phyloP scores from a whole-genome alignment of 768 basidiomycete genomes.

The Pulveroboletus ravenelii region DNA sequence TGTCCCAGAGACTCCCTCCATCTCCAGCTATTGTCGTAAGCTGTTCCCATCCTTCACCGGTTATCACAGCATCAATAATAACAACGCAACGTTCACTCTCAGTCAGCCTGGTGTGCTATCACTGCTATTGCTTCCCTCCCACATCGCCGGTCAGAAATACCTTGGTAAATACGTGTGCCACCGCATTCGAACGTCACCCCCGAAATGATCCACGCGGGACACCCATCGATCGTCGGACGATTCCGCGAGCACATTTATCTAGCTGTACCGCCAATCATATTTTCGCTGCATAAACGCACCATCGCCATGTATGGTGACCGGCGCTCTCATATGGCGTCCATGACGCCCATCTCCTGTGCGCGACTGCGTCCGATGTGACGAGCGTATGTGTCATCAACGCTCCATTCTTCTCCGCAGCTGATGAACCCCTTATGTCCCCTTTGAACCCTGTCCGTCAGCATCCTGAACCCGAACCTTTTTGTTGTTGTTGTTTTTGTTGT shows the following conservation, averaged over 20 bases:
- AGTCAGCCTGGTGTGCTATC: background rate
- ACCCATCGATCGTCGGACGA: background rate
- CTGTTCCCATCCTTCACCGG: constrained; percentile 1
- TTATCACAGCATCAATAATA: constrained; percentile 11
- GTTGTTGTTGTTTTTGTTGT: background rate
- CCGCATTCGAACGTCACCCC: background rate
- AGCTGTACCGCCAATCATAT: background rate
- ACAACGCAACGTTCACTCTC: constrained; percentile 5
- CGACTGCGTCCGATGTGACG: constrained; percentile 17
- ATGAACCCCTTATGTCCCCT: background rate
- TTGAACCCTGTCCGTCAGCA: constrained; percentile 3
- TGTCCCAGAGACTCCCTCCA: constrained; percentile 9
- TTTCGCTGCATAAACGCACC: background rate
- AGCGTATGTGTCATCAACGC: background rate
- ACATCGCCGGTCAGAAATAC: constrained; percentile 10
- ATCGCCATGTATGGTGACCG: constrained; percentile 9
- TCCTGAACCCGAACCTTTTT: background rate
- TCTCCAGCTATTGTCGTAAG: constrained; percentile 21
- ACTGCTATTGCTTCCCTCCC: constrained; percentile 1
- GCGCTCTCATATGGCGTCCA: background rate
- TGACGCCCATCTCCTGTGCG: constrained; percentile 18
- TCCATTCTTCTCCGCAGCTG: constrained; percentile 3
- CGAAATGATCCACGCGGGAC: constrained; percentile 6
- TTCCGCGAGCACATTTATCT: constrained; percentile 1
- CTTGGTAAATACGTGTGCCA: background rate